phyloP scores from a whole-genome alignment of 257 asterid genomes.

The Solanum clarkiae region DNA sequence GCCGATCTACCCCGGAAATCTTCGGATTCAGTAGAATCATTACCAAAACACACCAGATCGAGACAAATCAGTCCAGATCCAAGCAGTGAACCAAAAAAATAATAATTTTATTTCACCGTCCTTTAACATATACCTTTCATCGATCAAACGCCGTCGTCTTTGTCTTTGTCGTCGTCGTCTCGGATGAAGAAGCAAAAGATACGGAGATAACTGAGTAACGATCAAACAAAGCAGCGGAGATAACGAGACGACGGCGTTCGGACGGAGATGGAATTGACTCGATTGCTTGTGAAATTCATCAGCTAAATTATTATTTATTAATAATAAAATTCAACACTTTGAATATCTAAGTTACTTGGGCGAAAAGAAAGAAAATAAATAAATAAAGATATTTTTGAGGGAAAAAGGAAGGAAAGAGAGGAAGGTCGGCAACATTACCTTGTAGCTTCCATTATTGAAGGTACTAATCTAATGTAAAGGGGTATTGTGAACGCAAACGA shows the following conservation, averaged over 20 bases:
- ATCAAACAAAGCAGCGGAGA: not conserved
- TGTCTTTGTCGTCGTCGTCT: not conserved
- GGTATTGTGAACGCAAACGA: not conserved
- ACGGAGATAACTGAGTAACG: not conserved
- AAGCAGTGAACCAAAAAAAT: not conserved
- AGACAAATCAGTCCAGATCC: not conserved
- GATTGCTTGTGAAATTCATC: not conserved
- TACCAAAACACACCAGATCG: not conserved
- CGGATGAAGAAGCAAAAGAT: not conserved
- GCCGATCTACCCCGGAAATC: not conserved
- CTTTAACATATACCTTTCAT: conserved; percentile 2
- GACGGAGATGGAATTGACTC: not conserved
- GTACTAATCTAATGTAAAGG: not conserved
- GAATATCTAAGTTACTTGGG: conserved; percentile 2
- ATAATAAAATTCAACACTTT: not conserved
- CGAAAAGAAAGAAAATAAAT: not conserved
- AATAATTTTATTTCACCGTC: not conserved
- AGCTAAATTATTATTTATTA: not conserved
- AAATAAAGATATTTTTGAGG: not conserved
- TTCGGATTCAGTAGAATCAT: not conserved
- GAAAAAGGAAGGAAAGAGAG: not conserved
- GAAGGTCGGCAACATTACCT: conserved; percentile 5
- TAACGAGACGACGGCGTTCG: conserved; percentile 1
- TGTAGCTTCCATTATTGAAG: not conserved
- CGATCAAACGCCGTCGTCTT: conserved; percentile 7